A percentile compares a stretch with the other conserved stretches of the same genome.
phyloP scores from a whole-genome alignment of 129 eudicot species.

The Sambucus nigra region DNA sequence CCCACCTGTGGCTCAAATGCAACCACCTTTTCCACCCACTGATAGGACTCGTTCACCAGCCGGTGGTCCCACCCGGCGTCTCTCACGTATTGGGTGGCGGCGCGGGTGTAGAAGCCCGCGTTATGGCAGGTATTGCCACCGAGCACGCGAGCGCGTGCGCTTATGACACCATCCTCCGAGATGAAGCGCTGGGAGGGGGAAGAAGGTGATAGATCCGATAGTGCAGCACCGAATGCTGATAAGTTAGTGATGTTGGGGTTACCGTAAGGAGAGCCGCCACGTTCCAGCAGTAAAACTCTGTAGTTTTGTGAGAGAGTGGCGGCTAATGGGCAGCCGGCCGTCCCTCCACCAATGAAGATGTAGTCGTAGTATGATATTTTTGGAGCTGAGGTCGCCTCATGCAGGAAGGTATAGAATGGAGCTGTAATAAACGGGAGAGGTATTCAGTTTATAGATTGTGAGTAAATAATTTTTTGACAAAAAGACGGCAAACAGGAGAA shows the following conservation, averaged over 20 bases:
- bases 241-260: constrained; percentile 68
- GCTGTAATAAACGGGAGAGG: constrained; percentile 13
- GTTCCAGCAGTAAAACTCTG: constrained; percentile 83
- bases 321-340: constrained; percentile 81
- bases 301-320: constrained; percentile 77
- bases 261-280: constrained; percentile 90
- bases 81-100: constrained; percentile 37
- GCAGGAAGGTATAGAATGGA: constrained; percentile 56
- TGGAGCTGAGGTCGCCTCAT: constrained; percentile 74
- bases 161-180: constrained; percentile 81
- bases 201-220: constrained; percentile 57
- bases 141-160: constrained; percentile 69
- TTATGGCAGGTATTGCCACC: constrained; percentile 85
- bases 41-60: constrained; percentile 65
- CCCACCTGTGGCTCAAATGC: constrained; percentile 64
- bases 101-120: constrained; percentile 89
- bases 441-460: too few species aligned
- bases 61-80: constrained; percentile 62
- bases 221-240: constrained; percentile 53
- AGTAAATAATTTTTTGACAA: too few species aligned
- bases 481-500: too few species aligned
- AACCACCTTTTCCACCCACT: constrained; percentile 81
- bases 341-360: constrained; percentile 92
- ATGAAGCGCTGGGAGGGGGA: constrained; percentile 88
- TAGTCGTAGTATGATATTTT: constrained; percentile 65